phyloP scores from a whole-genome alignment of 805 yeast genomes.

The Cyberlindnera suaveolens region DNA sequence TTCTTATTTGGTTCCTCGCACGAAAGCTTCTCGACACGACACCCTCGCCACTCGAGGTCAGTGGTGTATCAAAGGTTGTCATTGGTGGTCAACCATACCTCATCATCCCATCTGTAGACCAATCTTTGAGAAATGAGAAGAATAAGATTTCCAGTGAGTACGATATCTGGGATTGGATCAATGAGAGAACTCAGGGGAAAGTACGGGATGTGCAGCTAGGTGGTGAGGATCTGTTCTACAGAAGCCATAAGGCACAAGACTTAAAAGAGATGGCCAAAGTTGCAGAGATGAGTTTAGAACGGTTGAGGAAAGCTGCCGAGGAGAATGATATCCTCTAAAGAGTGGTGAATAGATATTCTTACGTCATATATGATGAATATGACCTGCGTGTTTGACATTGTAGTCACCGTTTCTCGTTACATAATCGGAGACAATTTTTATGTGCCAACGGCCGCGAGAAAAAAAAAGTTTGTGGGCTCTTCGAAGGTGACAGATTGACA shows the following conservation, averaged over 20 bases:
- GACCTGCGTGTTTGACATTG: too few species aligned
- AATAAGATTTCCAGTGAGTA: slow-evolving; percentile 11
- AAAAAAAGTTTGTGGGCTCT: neutral
- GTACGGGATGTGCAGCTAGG: neutral
- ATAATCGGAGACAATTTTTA: too few species aligned
- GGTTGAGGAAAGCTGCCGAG: slow-evolving; percentile 2
- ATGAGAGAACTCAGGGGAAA: slow-evolving; percentile 8
- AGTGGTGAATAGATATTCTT: too few species aligned
- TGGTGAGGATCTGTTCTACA: neutral
- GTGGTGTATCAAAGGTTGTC: slow-evolving; percentile 10
- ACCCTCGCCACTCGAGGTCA: neutral
- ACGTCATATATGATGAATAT: too few species aligned
- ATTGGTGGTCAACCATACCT: slow-evolving; percentile 20
- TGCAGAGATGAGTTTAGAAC: slow-evolving; percentile 16
- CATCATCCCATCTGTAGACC: slow-evolving; percentile 16
- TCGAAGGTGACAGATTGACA: neutral
- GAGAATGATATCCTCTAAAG: too few species aligned
- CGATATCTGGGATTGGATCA: slow-evolving; percentile 26
- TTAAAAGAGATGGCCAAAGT: slow-evolving; percentile 18
- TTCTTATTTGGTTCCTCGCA: neutral
- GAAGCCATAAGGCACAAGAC: slow-evolving; percentile 18
- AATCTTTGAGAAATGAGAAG: slow-evolving; percentile 1
- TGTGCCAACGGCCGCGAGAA: neutral
- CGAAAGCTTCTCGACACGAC: neutral
- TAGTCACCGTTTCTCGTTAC: too few species aligned